Conservation (phyloP, 148 eudicot genomes). For the Bassia scoparia region DNA sequence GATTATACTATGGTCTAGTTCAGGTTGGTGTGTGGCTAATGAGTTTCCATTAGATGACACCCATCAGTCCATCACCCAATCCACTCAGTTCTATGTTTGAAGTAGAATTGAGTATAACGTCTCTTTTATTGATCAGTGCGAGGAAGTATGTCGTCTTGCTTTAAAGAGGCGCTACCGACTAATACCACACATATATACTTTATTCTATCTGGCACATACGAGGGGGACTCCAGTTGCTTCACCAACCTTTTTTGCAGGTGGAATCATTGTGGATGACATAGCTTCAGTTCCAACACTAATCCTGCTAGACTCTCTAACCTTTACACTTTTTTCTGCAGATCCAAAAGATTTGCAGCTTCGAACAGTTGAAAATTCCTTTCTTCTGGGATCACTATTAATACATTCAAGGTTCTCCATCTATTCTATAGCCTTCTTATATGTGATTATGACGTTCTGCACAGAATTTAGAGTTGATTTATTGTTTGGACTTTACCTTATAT, state of each 20-base stretch:
- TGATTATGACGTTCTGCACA: not conserved
- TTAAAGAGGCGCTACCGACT: constrained; percentile 88
- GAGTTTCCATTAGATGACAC: not conserved
- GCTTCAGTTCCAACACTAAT: constrained; percentile 6
- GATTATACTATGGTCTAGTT: not conserved
- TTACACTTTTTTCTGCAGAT: constrained; percentile 46
- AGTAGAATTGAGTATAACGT: constrained; percentile 7
- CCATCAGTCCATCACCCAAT: constrained; percentile 9
- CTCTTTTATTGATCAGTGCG: constrained; percentile 57
- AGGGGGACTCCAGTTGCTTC: constrained; percentile 86
- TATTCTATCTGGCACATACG: constrained; percentile 91
- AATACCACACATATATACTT: constrained; percentile 85
- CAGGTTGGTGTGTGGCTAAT: not conserved
- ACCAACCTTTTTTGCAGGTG: constrained; percentile 90
- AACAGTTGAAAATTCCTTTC: constrained; percentile 63
- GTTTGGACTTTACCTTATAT: not conserved
- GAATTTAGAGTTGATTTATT: not conserved
- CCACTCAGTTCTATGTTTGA: constrained; percentile 2
- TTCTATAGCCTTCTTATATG: not conserved
- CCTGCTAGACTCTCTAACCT: constrained; percentile 2
- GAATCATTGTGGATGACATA: not conserved
- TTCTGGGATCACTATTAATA: constrained; percentile 85
- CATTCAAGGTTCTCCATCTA: constrained; percentile 63
- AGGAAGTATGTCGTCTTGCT: constrained; percentile 94
- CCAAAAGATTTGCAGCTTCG: constrained; percentile 67